These are phyloP conservation scores for Podospora pseudopauciseta DNA, from an alignment of 495 filamentous ascomycete species.

Conservation along the genomic window DNA sequence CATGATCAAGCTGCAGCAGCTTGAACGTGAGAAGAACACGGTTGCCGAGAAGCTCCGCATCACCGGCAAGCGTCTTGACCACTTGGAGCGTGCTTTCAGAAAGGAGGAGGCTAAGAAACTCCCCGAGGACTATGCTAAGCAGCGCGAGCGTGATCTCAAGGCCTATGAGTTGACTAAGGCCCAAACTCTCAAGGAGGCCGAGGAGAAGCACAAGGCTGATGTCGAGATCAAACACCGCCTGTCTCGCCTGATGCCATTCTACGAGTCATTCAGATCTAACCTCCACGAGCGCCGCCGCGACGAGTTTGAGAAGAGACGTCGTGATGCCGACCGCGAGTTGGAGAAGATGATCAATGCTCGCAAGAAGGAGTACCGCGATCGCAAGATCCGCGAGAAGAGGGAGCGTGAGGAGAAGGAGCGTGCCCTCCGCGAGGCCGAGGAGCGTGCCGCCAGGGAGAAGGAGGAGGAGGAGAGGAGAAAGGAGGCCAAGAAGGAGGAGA, in stretches of 20 bases:
- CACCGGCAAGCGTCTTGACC: constrained; percentile 93
- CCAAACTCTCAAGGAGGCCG: constrained; percentile 71
- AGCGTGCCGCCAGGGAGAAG: constrained; percentile 71
- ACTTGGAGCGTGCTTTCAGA: constrained; percentile 93
- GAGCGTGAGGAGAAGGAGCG: constrained; percentile 81
- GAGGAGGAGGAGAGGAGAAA: constrained; percentile 73
- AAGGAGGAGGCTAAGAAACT: constrained; percentile 93
- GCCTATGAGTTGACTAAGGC: constrained; percentile 75
- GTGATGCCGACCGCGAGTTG: constrained; percentile 82
- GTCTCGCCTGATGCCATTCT: constrained; percentile 70
- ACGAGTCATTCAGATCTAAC: constrained; percentile 75
- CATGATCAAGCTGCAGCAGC: constrained; percentile 87
- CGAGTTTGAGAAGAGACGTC: constrained; percentile 90
- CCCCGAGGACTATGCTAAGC: constrained; percentile 75
- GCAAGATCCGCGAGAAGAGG: constrained; percentile 66
- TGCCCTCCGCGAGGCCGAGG: constrained; percentile 73
- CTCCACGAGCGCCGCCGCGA: constrained; percentile 83
- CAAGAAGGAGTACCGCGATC: constrained; percentile 76
- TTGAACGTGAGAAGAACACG: constrained; percentile 96
- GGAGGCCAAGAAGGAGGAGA: constrained; percentile 57
- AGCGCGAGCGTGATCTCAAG: constrained; percentile 74
- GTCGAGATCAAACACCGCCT: constrained; percentile 90
- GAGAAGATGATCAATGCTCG: constrained; percentile 84
- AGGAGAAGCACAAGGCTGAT: constrained; percentile 82
- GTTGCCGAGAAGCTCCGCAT: constrained; percentile 83